These are phyloP conservation scores for Calonectria leucothoes DNA, from an alignment of 2,329 filamentous ascomycete genomes.

Conservation along the genomic window DNA sequence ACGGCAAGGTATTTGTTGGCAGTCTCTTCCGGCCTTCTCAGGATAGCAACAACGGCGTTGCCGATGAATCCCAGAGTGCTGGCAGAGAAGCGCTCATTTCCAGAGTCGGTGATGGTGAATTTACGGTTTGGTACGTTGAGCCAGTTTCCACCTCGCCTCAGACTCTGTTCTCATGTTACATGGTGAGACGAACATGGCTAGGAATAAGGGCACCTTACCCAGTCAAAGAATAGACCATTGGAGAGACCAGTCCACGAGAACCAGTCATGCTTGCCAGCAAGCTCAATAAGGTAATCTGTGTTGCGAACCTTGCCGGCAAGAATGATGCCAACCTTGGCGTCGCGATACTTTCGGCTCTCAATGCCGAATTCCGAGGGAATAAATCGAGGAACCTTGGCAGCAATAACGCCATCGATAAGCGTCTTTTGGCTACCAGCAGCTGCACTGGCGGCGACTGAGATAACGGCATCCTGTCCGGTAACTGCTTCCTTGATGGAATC, in stretches of 20 bases:
- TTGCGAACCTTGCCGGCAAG: neutral
- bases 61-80: constrained; percentile 65
- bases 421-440: constrained; percentile 12
- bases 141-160: constrained; percentile 49
- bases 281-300: constrained; percentile 27
- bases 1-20: constrained; percentile 69
- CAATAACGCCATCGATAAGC: constrained; percentile 15
- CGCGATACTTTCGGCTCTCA: constrained; percentile 12
- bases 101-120: constrained; percentile 67
- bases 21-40: constrained; percentile 62
- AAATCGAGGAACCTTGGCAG: constrained; percentile 13
- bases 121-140: constrained; percentile 51
- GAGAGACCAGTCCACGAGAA: constrained; percentile 72
- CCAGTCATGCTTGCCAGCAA: constrained; percentile 26
- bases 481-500: constrained; percentile 17
- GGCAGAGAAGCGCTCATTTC: constrained; percentile 61
- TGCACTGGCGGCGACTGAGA: constrained; percentile 18
- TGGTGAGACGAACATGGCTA: neutral
- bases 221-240: constrained; percentile 71
- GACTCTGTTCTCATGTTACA: constrained; percentile 54
- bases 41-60: constrained; percentile 60
- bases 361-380: constrained; percentile 19
- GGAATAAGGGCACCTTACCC: constrained; percentile 49
- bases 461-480: constrained; percentile 18
- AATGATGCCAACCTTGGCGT: constrained; percentile 10